Evolutionary conservation across 2,329 filamentous ascomycete species (phyloP), one percentile per base, ranked within the genome.

Genomic region (Tolypocladium cylindrosporum): DNA sequence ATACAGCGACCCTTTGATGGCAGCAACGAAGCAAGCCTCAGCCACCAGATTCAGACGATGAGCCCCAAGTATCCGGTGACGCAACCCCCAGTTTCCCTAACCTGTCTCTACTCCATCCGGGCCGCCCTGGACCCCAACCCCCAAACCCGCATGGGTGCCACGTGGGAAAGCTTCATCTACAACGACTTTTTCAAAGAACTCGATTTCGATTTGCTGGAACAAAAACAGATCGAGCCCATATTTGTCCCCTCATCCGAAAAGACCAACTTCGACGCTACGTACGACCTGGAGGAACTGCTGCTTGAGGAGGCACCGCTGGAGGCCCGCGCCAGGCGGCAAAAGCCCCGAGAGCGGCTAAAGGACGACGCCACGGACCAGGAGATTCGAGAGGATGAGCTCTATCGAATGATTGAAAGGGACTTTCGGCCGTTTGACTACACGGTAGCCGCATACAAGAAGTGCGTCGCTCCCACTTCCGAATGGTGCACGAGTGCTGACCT

Each of bases 241-340:
- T 99, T 99, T 70, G 83, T 89, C 24, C 94, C 94, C 0, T 96
- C 93, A 0, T 92, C 91, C 58, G 94, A 97, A 54, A 99, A 99
- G 81, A 97, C 94, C 4, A 99, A 99, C 71, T 99, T 99, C 64
- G 94, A 99, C 72, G 94, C 94, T 5, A 99, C 94, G 0, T 97
- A 99, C 69, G 94, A 99, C 72, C 76, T 99, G 55, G 94, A 99
- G 70, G 94, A 99, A 71, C 74, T 99, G 24, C 75, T 99, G 2
- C 74, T 99, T 51, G 94, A 99, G 72, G 94, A 99, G 71, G 94
- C 94, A 14, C 94, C 94, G 1, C 76, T 99, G 6, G 94, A 99
- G 73, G 94, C 94, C 57, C 82, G 94, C 67, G 91, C 94, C 55
- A 84, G 94, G 64, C 86, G 93, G 68, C 94, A 97, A 72, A 97